Conservation (phyloP, 257 asterid species). For the Anisodus tanguticus region DNA sequence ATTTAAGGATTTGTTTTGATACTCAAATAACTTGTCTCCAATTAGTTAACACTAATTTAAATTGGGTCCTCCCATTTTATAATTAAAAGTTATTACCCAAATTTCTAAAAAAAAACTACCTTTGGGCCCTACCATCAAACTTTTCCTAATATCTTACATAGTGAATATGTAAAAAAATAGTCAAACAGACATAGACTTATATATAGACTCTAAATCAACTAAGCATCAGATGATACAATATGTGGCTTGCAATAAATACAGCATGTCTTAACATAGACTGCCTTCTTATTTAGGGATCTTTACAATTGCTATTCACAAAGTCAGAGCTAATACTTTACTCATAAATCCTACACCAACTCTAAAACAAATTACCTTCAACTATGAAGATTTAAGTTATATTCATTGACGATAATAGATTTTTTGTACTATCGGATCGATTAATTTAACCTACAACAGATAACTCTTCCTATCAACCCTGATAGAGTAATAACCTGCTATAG, state of each 20-base stretch:
- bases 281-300: conserved; percentile 18
- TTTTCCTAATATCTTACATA: too few species aligned
- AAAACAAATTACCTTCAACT: background rate
- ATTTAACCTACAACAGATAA: background rate
- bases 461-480: background rate
- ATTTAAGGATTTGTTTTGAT: too few species aligned
- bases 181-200: background rate
- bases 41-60: too few species aligned
- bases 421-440: background rate
- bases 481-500: background rate
- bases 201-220: background rate
- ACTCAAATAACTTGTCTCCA: too few species aligned
- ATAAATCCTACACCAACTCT: conserved; percentile 4
- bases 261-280: background rate
- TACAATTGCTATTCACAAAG: conserved; percentile 9
- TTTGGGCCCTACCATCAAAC: too few species aligned
- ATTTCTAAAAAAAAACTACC: too few species aligned
- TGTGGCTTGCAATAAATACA: background rate
- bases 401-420: background rate
- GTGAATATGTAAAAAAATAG: too few species aligned
- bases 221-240: background rate
- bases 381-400: background rate
- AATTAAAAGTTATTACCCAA: too few species aligned
- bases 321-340: conserved; percentile 18
- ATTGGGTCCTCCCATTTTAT: too few species aligned